Evolutionary conservation across 129 eudicot genomes (phyloP).

Genomic region (Flaveria brownii): DNA sequence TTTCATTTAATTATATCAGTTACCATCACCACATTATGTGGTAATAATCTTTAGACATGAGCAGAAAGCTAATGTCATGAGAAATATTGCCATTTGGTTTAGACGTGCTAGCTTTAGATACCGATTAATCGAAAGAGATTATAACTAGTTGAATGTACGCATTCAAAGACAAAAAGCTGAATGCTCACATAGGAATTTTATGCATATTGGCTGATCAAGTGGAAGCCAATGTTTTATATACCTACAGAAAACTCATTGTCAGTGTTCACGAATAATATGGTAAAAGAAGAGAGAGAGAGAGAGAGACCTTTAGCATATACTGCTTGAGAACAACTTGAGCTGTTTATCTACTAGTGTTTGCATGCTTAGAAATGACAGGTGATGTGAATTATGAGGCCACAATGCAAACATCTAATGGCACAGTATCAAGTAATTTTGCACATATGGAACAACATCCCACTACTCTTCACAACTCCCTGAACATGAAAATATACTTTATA

Average conservation of each 20-base stretch:
- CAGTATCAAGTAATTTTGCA: conserved; percentile 32
- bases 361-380: conserved; percentile 35
- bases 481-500: conserved; percentile 20
- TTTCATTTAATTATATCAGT: background rate
- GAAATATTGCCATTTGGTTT: background rate
- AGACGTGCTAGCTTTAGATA: background rate
- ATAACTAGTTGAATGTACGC: background rate
- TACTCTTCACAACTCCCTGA: conserved; percentile 21
- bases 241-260: conserved; percentile 3
- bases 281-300: conserved; percentile 8
- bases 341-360: conserved; percentile 34
- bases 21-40: background rate
- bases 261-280: background rate
- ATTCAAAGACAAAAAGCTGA: background rate
- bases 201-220: conserved; percentile 12
- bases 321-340: conserved; percentile 32
- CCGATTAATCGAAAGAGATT: background rate
- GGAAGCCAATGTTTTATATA: background rate
- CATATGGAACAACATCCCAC: conserved; percentile 19
- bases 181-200: background rate
- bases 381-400: conserved; percentile 26
- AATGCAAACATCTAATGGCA: conserved; percentile 43
- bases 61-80: background rate
- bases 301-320: conserved; percentile 14
- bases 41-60: background rate